Evolutionary conservation across 345 rosid species (phyloP).

Genomic region (Syzygium jambos): DNA sequence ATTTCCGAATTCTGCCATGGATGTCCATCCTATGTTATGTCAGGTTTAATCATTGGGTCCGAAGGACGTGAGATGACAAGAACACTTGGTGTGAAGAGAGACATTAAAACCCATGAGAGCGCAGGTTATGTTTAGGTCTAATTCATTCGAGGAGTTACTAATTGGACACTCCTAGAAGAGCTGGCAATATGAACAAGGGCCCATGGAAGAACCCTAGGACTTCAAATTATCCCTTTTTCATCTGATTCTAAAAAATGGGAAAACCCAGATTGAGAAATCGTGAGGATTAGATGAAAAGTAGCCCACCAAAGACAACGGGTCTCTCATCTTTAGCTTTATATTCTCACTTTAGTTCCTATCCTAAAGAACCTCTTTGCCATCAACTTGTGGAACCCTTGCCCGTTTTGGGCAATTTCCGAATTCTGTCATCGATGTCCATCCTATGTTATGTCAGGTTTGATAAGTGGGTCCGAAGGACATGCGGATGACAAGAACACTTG

Average conservation of each 20-base stretch:
- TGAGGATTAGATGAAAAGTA: background rate
- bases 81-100: background rate
- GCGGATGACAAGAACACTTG: background rate
- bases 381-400: background rate
- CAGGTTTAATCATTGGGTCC: background rate
- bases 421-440: background rate
- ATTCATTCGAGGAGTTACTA: background rate
- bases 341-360: background rate
- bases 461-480: background rate
- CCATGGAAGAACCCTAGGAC: background rate
- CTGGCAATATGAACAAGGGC: background rate
- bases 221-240: background rate
- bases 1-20: background rate
- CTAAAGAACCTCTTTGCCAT: background rate
- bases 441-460: background rate
- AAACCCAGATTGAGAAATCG: too few relatives aligned
- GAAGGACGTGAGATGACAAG: background rate
- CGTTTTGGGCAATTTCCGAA: background rate
- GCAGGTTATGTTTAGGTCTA: background rate
- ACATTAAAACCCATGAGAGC: background rate
- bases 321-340: background rate
- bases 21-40: background rate
- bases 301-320: background rate
- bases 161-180: background rate
- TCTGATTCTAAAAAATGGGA: background rate